These are phyloP conservation scores for Stachybotrys chartarum DNA, from an alignment of 2,329 filamentous ascomycete species.

Conservation along the genomic window DNA sequence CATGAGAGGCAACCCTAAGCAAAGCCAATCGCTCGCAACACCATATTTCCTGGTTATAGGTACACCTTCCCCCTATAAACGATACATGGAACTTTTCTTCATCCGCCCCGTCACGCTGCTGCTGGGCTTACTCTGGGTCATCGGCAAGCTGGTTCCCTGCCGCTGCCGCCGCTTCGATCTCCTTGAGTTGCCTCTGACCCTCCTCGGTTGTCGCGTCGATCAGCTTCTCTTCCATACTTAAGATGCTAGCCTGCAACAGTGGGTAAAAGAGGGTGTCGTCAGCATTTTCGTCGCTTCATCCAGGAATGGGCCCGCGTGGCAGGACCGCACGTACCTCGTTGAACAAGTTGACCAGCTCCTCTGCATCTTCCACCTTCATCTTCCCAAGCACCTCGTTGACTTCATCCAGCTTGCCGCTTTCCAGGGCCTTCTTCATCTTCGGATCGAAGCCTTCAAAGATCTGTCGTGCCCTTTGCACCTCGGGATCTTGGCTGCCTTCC, in stretches of 20 bases:
- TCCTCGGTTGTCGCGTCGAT: conserved; percentile 92
- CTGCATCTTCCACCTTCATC: conserved; percentile 83
- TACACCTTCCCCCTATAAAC: too few species aligned
- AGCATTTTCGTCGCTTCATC: neutral
- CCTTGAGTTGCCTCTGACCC: conserved; percentile 68
- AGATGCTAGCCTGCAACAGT: conserved; percentile 60
- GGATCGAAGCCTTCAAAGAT: conserved; percentile 81
- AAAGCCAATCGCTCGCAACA: too few species aligned
- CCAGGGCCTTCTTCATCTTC: conserved; percentile 73
- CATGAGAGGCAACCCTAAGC: too few species aligned
- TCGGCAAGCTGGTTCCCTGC: conserved; percentile 15
- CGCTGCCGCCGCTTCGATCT: conserved; percentile 53
- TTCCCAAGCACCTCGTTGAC: conserved; percentile 59
- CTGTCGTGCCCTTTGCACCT: conserved; percentile 54
- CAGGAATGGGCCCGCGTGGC: neutral
- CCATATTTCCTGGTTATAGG: too few species aligned
- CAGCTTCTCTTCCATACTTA: conserved; percentile 87
- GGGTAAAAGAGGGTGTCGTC: neutral
- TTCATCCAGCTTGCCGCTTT: conserved; percentile 76
- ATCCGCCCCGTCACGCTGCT: too few species aligned
- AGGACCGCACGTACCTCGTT: conserved; percentile 49
- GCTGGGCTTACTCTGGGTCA: conserved; percentile 31
- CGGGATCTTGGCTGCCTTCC: conserved; percentile 57
- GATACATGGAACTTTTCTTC: too few species aligned
- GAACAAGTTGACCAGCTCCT: conserved; percentile 74